These are phyloP conservation scores for Fraxinus xanthoxyloides DNA, from an alignment of 305 asterid species.

Conservation along the genomic window DNA sequence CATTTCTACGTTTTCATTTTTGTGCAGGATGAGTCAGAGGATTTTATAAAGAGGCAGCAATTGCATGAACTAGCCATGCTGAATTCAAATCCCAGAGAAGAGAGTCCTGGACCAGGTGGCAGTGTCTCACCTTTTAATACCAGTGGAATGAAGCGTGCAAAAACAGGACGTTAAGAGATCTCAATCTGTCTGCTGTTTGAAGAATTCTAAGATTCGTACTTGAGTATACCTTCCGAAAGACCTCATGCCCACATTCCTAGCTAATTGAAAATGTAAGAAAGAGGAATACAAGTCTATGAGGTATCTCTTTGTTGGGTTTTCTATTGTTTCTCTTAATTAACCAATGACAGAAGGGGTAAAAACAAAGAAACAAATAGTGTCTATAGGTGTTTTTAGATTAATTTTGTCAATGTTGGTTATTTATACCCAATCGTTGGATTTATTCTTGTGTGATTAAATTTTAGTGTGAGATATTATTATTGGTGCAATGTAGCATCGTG, in stretches of 20 bases:
- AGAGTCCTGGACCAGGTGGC: slow-evolving; percentile 92
- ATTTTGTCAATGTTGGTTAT: slow-evolving; percentile 28
- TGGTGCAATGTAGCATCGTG: slow-evolving; percentile 15
- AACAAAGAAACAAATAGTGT: slow-evolving; percentile 5
- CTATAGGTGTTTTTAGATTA: slow-evolving; percentile 28
- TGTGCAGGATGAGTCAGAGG: slow-evolving; percentile 91
- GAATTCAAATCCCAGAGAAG: slow-evolving; percentile 77
- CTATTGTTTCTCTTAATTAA: slow-evolving; percentile 31
- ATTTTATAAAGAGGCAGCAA: slow-evolving; percentile 87
- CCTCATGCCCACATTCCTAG: slow-evolving; percentile 23
- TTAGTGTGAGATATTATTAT: slow-evolving; percentile 46
- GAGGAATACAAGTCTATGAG: slow-evolving; percentile 26
- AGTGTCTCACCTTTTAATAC: slow-evolving; percentile 89
- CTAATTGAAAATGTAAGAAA: slow-evolving; percentile 22
- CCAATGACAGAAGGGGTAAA: slow-evolving; percentile 21
- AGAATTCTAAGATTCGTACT: slow-evolving; percentile 23
- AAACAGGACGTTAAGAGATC: slow-evolving; percentile 67
- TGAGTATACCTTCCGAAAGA: slow-evolving; percentile 18
- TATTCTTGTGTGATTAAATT: slow-evolving; percentile 54
- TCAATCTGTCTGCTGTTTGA: slow-evolving; percentile 14
- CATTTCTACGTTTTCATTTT: slow-evolving; percentile 1
- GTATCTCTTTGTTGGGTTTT: slow-evolving; percentile 26
- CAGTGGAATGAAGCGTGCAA: slow-evolving; percentile 95
- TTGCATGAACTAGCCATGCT: slow-evolving; percentile 90
- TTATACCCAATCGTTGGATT: slow-evolving; percentile 53